Evolutionary conservation across 192 early-diverging fungal genomes (phyloP).

Genomic region (Coemansia umbellata): DNA sequence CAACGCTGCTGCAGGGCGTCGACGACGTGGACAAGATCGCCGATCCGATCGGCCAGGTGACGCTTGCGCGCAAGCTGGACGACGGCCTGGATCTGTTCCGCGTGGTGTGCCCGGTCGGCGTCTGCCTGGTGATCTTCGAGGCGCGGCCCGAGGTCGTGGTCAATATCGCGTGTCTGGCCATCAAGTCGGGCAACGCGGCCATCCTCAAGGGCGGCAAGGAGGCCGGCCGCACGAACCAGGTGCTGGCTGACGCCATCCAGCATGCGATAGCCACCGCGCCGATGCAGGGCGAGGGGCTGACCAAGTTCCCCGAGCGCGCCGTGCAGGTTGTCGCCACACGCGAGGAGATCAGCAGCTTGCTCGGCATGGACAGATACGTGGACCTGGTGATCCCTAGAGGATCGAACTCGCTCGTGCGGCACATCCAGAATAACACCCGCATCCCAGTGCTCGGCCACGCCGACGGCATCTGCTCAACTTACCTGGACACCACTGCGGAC

Average conservation of each 20-base stretch:
- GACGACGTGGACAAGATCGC: conserved; percentile 78
- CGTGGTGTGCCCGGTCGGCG: conserved; percentile 90
- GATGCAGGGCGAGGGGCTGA: conserved; percentile 14
- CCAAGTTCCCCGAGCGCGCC: conserved; percentile 59
- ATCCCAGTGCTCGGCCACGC: conserved; percentile 99
- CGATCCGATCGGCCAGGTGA: conserved; percentile 83
- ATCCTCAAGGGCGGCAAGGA: conserved; percentile 98
- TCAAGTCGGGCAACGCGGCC: conserved; percentile 97
- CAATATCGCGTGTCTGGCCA: conserved; percentile 89
- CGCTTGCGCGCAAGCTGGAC: conserved; percentile 75
- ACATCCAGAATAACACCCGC: conserved; percentile 90
- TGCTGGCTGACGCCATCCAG: conserved; percentile 70
- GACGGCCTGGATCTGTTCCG: conserved; percentile 83
- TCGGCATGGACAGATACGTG: conserved; percentile 88
- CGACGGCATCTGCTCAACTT: conserved; percentile 94
- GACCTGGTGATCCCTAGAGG: conserved; percentile 97
- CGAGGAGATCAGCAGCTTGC: conserved; percentile 80
- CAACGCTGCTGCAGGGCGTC: conserved; percentile 83
- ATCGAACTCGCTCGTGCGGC: conserved; percentile 83
- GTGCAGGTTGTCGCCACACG: conserved; percentile 88
- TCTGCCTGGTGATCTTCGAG: conserved; percentile 96
- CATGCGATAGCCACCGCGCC: conserved; percentile 65
- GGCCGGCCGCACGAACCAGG: conserved; percentile 74
- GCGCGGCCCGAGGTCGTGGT: conserved; percentile 98
- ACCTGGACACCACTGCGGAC: conserved; percentile 80